A percentile compares a stretch with the other conserved stretches of the same genome.
Conservation (phyloP, 2,329 filamentous ascomycete species). For the Talaromyces atroroseus region DNA sequence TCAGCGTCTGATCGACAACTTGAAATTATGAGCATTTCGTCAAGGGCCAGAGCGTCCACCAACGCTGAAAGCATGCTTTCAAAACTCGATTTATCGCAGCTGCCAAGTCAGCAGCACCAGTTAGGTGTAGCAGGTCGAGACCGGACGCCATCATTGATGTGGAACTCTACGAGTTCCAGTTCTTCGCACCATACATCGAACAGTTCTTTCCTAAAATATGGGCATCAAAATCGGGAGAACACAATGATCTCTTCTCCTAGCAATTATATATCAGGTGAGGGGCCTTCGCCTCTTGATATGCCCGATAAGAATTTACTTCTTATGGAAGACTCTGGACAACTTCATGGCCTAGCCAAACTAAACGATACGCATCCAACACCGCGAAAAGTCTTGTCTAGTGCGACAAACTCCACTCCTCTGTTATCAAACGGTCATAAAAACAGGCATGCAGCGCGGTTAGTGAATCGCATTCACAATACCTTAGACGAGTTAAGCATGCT, state of each 20-base stretch:
- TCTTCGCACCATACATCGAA: background rate
- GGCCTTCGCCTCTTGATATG: background rate
- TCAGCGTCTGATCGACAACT: background rate
- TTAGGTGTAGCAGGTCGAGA: background rate
- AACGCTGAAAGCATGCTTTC: background rate
- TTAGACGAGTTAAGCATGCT: background rate
- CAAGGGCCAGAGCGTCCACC: background rate
- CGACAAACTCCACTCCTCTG: background rate
- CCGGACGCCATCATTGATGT: background rate
- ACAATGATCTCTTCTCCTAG: background rate
- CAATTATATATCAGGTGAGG: background rate
- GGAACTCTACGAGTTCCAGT: background rate
- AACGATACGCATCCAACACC: background rate
- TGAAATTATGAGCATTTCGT: background rate
- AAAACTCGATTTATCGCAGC: background rate
- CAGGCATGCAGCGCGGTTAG: background rate
- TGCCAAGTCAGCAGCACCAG: background rate
- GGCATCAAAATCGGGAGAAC: background rate
- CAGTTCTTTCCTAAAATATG: background rate
- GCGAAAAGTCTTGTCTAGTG: background rate
- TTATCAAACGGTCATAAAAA: background rate
- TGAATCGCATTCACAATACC: background rate
- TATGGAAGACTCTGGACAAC: background rate
- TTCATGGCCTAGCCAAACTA: background rate
- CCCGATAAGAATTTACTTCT: background rate